A percentile compares a stretch with the other conserved stretches of the same genome.
Evolutionary conservation across 2,329 filamentous ascomycete species (phyloP).

Genomic region (Leptographium lundbergii): DNA sequence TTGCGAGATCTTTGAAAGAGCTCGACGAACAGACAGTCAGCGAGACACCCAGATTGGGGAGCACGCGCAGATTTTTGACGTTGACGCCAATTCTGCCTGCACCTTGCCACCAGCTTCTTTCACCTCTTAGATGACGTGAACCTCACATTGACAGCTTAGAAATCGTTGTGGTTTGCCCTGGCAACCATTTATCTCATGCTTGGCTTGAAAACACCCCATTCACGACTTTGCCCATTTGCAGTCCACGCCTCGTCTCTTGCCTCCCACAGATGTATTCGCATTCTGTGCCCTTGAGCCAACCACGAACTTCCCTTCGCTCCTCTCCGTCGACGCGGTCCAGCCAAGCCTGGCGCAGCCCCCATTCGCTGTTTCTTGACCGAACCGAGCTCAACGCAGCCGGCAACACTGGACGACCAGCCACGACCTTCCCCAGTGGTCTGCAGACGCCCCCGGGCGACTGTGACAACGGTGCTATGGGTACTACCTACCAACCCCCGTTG

Average conservation of each 20-base stretch:
- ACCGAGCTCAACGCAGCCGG: neutral
- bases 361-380: neutral
- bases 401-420: neutral
- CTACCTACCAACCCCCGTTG: slow-evolving; percentile 19
- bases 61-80: neutral
- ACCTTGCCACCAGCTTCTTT: neutral
- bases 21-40: neutral
- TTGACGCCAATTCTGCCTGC: neutral
- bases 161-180: neutral
- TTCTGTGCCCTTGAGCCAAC: slow-evolving; percentile 9
- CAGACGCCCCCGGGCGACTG: slow-evolving; percentile 18
- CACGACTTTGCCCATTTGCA: neutral
- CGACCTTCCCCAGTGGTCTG: slow-evolving; percentile 11
- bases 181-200: neutral
- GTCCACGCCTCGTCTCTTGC: neutral
- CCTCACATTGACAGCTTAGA: neutral
- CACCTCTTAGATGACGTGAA: neutral
- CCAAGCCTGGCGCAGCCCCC: neutral
- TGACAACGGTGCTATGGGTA: slow-evolving; percentile 18
- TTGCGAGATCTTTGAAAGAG: neutral
- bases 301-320: slow-evolving; percentile 6
- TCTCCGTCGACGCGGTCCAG: neutral
- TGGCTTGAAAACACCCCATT: neutral
- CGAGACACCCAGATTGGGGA: neutral
- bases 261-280: slow-evolving; percentile 15